Evolutionary conservation across 768 basidiomycete genomes (phyloP), one percentile per base, ranked within the genome.

Genomic region (Tylopilus sp.): DNA sequence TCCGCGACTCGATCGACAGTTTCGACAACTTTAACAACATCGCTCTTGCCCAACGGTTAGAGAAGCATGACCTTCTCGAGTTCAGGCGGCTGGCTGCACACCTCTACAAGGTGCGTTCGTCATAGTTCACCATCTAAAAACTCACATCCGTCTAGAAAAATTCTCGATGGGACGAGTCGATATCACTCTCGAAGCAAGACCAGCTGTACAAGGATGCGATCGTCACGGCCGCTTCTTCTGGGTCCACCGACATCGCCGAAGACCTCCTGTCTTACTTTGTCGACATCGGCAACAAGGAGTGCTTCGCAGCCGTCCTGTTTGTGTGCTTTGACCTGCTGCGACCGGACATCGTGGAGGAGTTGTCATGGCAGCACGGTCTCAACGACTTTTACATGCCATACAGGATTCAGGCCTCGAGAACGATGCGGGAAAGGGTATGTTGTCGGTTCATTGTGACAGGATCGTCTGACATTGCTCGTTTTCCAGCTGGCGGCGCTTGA

Each of bases 351-450:
- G 92, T 97, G 23, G 89, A 94, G 71, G 95, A 97, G 69, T 74
- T 97, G 31, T 93, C 93, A 55, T 98, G 97, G 97, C 88, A 91
- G 66, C 86, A 97, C 60, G 95, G 87, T 20, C 78, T 99, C 41
- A 92, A 91, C 63, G 97, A 99, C 71, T 98, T 95, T 74, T 91
- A 90, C 66, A 97, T 95, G 91, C 97, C 97, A 1, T 98, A 91
- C 70, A 85, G 83, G 67, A 86, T 97, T 43, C 95, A 98, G 69
- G 80, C 83, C 28, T 86, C 91, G 62, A 82, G 94, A 50, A 80
- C 86, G 33, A 74, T 86, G 65, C 79, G 88, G 17, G 88, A 88
- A 51, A 89, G 83, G 79, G 87, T 86, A 49, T 11, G 71, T 31
- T 25, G 28, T 28, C 28, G 28, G 7, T 10, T 4, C 28, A 8